Base-by-base conservation (phyloP, 306 rosid species). In the Bauhinia variegata region DNA sequence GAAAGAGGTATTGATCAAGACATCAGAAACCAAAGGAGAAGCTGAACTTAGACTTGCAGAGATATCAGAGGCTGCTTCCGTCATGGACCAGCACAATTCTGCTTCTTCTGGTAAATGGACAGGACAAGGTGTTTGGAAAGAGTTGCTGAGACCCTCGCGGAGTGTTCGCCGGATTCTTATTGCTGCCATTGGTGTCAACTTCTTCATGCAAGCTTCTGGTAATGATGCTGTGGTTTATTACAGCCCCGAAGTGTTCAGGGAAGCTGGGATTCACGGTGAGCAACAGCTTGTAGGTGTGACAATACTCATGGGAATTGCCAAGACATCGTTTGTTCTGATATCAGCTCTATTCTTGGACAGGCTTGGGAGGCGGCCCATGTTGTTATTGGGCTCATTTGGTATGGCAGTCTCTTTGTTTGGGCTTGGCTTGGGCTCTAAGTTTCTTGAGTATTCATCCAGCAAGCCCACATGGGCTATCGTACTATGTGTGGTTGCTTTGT, bases 201-300 rank as follows among this genome's bases (percentile, higher is more conserved):
- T 91, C 63, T 91, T 88, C 80, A 86, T 91, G 97, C 96, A 91
- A 50, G 96, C 96, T n/a, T 91, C 96, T 0, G 97, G 96, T n/a
- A 91, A 91, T 44, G 96, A 88, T 65, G 96, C 89, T 32, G 86
- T 91, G 6, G 81, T 91, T n/a, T 91, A 91, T 39, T 91, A 88
- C 81, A 74, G 86, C 54, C 97, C 96, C 0, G 93, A 86, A 54
- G 88, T 91, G 0, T 91, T 88, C 62, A 71, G 60, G 50, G 82
- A 76, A 2, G 89, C 85, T 8, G 93, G 96, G 7, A 81, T 91
- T 41, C 59, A 73, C 11, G 68, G 58, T 52, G 78, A 81, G 76
- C 71, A 66, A 14, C 76, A 86, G 2, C 86, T 86, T 3, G 84
- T 88, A 0, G 89, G 96, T 1, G 85, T 91, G 31, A 88, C 90